phyloP scores from a whole-genome alignment of 1,139 yeast species.

The Scheffersomyces stambukii region DNA sequence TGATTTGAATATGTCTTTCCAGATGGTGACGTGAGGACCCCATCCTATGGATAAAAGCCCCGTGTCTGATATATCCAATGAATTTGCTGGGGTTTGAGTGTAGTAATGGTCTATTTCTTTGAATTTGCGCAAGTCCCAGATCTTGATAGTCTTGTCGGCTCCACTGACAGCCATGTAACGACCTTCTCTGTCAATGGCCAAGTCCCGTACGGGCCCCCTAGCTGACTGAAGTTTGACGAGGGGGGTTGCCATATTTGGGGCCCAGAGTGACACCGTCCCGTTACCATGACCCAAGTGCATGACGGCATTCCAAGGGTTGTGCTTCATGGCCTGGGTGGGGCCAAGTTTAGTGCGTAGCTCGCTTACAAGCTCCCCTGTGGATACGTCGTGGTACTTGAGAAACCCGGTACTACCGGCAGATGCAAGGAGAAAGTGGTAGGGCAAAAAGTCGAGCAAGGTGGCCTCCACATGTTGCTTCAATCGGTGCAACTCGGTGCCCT shows the following conservation, averaged over 20 bases:
- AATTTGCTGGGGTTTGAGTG: conserved; percentile 83
- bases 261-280: conserved; percentile 92
- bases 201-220: conserved; percentile 81
- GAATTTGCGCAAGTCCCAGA: conserved; percentile 92
- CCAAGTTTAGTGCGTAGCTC: conserved; percentile 87
- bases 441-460: conserved; percentile 79
- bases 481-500: conserved; percentile 89
- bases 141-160: conserved; percentile 75
- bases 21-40: conserved; percentile 90
- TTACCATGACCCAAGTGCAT: conserved; percentile 91
- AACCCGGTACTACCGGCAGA: conserved; percentile 88
- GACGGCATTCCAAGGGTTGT: conserved; percentile 94
- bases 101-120: conserved; percentile 68
- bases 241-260: conserved; percentile 86
- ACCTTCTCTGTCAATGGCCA: conserved; percentile 91
- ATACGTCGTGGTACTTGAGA: conserved; percentile 89
- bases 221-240: conserved; percentile 76
- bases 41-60: conserved; percentile 87
- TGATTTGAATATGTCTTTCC: conserved; percentile 70
- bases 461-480: conserved; percentile 86
- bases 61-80: conserved; percentile 78
- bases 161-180: conserved; percentile 93
- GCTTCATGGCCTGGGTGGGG: conserved; percentile 82
- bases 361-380: conserved; percentile 83
- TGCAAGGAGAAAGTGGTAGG: conserved; percentile 84